Evolutionary conservation across 140 eudicot species (phyloP).

Genomic region (Oenanthe javanica): DNA sequence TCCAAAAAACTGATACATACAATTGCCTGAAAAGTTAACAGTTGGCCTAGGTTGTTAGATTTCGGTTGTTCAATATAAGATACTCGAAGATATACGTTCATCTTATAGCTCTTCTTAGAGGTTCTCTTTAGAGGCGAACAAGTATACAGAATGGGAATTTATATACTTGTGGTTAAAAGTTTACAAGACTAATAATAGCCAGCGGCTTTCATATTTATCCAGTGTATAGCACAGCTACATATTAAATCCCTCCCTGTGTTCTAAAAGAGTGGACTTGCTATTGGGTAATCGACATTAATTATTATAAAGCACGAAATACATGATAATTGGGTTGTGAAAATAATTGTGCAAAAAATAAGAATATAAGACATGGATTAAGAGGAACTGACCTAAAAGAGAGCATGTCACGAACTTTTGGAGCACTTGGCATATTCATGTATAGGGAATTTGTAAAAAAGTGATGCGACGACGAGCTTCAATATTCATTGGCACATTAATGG

Average conservation of each 20-base stretch:
- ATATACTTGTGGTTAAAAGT: neutral
- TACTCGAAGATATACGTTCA: neutral
- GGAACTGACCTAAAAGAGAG: slow-evolving; percentile 88
- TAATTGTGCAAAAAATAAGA: neutral
- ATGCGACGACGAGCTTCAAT: slow-evolving; percentile 95
- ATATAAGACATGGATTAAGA: neutral
- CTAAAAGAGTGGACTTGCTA: neutral
- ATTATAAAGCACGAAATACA: neutral
- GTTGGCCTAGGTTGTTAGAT: neutral
- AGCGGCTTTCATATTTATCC: neutral
- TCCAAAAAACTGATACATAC: neutral
- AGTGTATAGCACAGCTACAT: neutral
- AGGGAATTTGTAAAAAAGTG: slow-evolving; percentile 95
- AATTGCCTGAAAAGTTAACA: neutral
- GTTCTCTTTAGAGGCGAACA: neutral
- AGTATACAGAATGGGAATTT: neutral
- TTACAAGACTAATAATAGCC: neutral
- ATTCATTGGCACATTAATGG: slow-evolving; percentile 91
- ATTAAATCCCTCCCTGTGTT: neutral
- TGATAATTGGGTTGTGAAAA: neutral
- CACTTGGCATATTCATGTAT: slow-evolving; percentile 90
- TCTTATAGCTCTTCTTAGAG: neutral
- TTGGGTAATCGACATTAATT: neutral
- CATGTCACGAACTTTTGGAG: slow-evolving; percentile 96
- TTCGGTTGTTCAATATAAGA: neutral